Conservation (phyloP, 2,329 filamentous ascomycete genomes). For the Fusarium nurragi region DNA sequence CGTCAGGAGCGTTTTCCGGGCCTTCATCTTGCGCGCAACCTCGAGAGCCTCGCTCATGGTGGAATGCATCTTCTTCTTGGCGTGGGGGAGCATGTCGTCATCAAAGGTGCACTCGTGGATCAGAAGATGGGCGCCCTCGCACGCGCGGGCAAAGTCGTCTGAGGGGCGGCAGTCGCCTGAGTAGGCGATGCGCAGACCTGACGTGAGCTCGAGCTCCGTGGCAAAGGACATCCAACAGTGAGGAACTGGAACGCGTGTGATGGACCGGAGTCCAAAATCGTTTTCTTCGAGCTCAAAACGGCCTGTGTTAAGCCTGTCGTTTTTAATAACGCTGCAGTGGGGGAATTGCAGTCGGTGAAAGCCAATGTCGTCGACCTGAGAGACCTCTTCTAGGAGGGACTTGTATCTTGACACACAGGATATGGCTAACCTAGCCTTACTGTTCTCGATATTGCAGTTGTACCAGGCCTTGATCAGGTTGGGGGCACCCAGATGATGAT, state of each 20-base stretch:
- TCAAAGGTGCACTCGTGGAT: slow-evolving; percentile 98
- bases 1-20: slow-evolving; percentile 82
- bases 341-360: slow-evolving; percentile 61
- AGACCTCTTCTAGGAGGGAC: slow-evolving; percentile 81
- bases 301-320: slow-evolving; percentile 46
- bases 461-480: slow-evolving; percentile 87
- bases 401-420: slow-evolving; percentile 78
- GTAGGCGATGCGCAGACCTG: slow-evolving; percentile 87
- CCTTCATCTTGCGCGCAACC: slow-evolving; percentile 81
- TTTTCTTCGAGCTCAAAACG: slow-evolving; percentile 54
- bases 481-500: slow-evolving; percentile 91
- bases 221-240: slow-evolving; percentile 86
- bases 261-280: slow-evolving; percentile 68
- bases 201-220: slow-evolving; percentile 78
- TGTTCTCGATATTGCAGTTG: slow-evolving; percentile 56
- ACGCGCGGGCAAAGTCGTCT: slow-evolving; percentile 73
- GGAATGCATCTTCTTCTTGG: slow-evolving; percentile 86
- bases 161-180: slow-evolving; percentile 93
- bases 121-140: slow-evolving; percentile 79
- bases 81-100: slow-evolving; percentile 81
- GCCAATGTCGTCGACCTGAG: slow-evolving; percentile 79
- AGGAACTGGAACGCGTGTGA: slow-evolving; percentile 73
- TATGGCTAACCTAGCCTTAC: slow-evolving; percentile 65
- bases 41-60: slow-evolving; percentile 87
- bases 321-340: slow-evolving; percentile 36